A percentile compares a stretch with the other conserved stretches of the same genome.
Conservation (phyloP, 495 filamentous ascomycete genomes). For the Xylaria grammica region DNA sequence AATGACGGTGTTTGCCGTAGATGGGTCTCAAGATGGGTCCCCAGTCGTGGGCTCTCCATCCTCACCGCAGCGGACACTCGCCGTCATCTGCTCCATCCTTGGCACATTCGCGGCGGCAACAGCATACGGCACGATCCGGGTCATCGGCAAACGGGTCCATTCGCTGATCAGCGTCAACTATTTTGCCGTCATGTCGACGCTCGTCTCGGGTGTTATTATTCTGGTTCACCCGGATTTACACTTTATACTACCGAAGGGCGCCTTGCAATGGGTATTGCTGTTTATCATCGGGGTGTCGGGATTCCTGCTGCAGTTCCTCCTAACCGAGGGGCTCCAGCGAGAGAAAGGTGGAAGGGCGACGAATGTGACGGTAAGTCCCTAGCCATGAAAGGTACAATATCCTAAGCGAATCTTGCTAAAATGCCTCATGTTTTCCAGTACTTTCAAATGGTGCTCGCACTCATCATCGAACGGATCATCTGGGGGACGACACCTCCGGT, state of each 20-base stretch:
- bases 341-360: slow-evolving; percentile 72
- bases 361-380: slow-evolving; percentile 64
- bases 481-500: slow-evolving; percentile 71
- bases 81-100: slow-evolving; percentile 68
- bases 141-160: slow-evolving; percentile 79
- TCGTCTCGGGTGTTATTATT: slow-evolving; percentile 54
- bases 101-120: slow-evolving; percentile 74
- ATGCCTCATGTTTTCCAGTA: slow-evolving; percentile 45
- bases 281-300: slow-evolving; percentile 71
- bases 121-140: slow-evolving; percentile 76
- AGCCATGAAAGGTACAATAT: neutral
- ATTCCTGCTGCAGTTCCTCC: slow-evolving; percentile 77
- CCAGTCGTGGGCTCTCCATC: slow-evolving; percentile 46
- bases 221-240: slow-evolving; percentile 49
- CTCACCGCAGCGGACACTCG: slow-evolving; percentile 66
- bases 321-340: slow-evolving; percentile 75
- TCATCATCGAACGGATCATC: slow-evolving; percentile 73
- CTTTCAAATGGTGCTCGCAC: slow-evolving; percentile 80
- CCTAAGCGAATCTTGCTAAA: slow-evolving; percentile 3
- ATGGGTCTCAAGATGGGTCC: slow-evolving; percentile 29
- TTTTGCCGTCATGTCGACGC: slow-evolving; percentile 68
- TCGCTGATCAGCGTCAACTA: slow-evolving; percentile 81
- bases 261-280: slow-evolving; percentile 67
- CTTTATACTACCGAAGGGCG: slow-evolving; percentile 65
- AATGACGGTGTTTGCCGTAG: slow-evolving; percentile 33